These are phyloP conservation scores for Bruguiera sexangula DNA, from an alignment of 345 rosid genomes.

Conservation along the genomic window DNA sequence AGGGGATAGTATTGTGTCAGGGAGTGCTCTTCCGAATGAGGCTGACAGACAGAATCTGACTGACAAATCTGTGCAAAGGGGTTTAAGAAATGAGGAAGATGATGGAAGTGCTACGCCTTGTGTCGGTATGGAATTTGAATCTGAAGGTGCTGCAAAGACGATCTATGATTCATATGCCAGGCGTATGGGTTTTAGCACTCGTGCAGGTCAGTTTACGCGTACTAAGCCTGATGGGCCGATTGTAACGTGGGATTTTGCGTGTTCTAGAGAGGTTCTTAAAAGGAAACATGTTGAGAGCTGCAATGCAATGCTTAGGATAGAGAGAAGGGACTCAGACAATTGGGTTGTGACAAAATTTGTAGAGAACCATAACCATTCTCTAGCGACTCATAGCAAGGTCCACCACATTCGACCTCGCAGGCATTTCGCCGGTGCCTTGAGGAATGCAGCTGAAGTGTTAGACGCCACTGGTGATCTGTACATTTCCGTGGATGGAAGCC, in stretches of 20 bases:
- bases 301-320: conserved; percentile 59
- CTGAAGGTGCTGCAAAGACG: conserved; percentile 49
- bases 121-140: conserved; percentile 58
- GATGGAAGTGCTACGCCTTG: conserved; percentile 29
- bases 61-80: conserved; percentile 26
- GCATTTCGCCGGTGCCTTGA: conserved; percentile 51
- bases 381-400: conserved; percentile 39
- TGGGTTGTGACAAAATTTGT: conserved; percentile 57
- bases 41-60: conserved; percentile 18
- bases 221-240: conserved; percentile 61
- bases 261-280: conserved; percentile 51
- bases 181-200: conserved; percentile 44
- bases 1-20: conserved; percentile 8
- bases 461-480: conserved; percentile 36
- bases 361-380: conserved; percentile 61
- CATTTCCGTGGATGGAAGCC: conserved; percentile 38
- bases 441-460: conserved; percentile 31
- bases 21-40: conserved; percentile 14
- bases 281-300: conserved; percentile 57
- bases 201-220: conserved; percentile 53
- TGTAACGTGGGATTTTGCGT: conserved; percentile 50
- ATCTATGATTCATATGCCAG: conserved; percentile 52
- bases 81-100: conserved; percentile 24
- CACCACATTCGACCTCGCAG: conserved; percentile 52
- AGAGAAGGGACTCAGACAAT: conserved; percentile 41